phyloP scores from a whole-genome alignment of 768 basidiomycete species.

The Boletus sp. region DNA sequence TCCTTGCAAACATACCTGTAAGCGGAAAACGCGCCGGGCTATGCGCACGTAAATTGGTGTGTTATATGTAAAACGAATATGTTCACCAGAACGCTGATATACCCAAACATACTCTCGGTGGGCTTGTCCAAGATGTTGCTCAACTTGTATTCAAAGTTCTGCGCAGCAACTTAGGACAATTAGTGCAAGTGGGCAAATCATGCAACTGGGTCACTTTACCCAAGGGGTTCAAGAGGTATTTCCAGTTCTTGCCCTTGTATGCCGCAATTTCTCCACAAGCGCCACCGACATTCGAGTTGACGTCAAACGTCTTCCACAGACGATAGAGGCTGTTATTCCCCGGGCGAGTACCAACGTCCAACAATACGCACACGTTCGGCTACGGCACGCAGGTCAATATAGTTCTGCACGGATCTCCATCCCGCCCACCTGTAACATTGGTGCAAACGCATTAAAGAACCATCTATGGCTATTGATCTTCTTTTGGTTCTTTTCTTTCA shows the following conservation, averaged over 20 bases:
- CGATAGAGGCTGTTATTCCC: conserved; percentile 87
- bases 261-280: conserved; percentile 97
- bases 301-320: conserved; percentile 93
- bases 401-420: not conserved
- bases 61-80: not conserved
- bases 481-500: conserved; percentile 94
- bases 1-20: conserved; percentile 49
- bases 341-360: conserved; percentile 94
- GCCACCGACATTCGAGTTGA: conserved; percentile 90
- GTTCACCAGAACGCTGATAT: conserved; percentile 86
- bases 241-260: conserved; percentile 91
- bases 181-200: not conserved
- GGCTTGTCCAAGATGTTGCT: conserved; percentile 91
- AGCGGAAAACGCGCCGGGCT: conserved; percentile 95
- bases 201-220: conserved; percentile 42
- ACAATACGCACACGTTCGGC: conserved; percentile 89
- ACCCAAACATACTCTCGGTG: conserved; percentile 88
- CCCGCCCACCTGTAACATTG: conserved; percentile 67
- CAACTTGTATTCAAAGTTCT: conserved; percentile 95
- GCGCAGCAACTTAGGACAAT: conserved; percentile 68
- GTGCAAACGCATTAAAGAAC: conserved; percentile 95
- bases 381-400: conserved; percentile 23
- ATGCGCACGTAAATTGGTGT: conserved; percentile 9
- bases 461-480: conserved; percentile 97
- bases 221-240: conserved; percentile 76